Percentiles rank a stretch among this genome's conserved stretches.
Conservation (phyloP, 176 grass and related monocot genomes). For the Miscanthus lutarioriparius region DNA sequence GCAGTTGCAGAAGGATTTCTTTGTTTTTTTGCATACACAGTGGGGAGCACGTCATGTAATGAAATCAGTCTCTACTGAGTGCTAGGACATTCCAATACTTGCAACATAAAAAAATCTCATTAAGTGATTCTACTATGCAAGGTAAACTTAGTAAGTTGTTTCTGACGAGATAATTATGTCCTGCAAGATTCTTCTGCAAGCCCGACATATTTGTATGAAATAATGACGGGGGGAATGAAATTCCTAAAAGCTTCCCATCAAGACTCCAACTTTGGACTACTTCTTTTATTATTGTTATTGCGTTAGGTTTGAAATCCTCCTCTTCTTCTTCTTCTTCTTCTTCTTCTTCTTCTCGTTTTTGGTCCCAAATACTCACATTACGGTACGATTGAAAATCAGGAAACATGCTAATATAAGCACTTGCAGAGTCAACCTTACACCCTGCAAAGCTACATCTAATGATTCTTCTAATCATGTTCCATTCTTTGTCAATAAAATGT, state of each 20-base stretch:
- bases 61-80: background rate
- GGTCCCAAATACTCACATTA: no score
- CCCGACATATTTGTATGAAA: background rate
- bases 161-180: background rate
- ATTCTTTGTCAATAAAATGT: constrained; percentile 23
- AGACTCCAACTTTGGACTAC: background rate
- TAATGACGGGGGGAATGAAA: background rate
- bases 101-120: no score
- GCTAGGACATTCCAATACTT: no score
- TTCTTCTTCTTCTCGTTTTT: no score
- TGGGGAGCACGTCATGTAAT: constrained; percentile 14
- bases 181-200: background rate
- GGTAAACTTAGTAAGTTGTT: background rate
- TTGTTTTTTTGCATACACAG: background rate
- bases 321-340: no score
- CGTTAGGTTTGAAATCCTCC: no score
- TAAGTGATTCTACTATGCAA: no score
- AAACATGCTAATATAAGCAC: background rate
- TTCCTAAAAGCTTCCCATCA: background rate
- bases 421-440: background rate
- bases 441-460: background rate
- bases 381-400: background rate
- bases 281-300: background rate
- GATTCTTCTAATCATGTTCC: constrained; percentile 12
- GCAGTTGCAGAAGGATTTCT: background rate